Evolutionary conservation across 2,329 filamentous ascomycete genomes (phyloP).

Genomic region (Neobulgaria alba): DNA sequence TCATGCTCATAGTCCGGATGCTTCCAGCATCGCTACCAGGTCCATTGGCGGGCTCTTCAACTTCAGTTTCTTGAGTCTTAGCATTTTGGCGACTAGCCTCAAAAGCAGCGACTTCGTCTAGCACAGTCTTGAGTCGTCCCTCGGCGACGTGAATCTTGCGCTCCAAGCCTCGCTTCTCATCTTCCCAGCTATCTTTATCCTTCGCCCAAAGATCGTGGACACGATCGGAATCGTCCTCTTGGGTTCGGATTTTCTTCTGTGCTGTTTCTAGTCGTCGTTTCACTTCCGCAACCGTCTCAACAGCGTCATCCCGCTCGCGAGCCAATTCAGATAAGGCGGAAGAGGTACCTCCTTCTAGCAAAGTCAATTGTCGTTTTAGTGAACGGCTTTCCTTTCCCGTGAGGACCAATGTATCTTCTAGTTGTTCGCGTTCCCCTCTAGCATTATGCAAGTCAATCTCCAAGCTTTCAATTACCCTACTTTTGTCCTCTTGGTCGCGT

Average conservation of each 20-base stretch:
- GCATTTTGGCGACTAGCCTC: constrained; percentile 45
- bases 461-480: constrained; percentile 75
- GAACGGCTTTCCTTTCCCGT: constrained; percentile 70
- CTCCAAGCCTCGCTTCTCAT: constrained; percentile 73
- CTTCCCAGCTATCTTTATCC: constrained; percentile 79
- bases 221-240: constrained; percentile 76
- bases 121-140: constrained; percentile 69
- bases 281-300: constrained; percentile 62
- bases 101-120: constrained; percentile 75
- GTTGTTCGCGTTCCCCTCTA: constrained; percentile 64
- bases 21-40: constrained; percentile 62
- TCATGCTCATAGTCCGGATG: constrained; percentile 63
- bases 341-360: constrained; percentile 80
- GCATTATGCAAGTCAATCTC: constrained; percentile 65
- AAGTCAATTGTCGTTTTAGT: constrained; percentile 74
- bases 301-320: constrained; percentile 76
- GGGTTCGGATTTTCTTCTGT: constrained; percentile 67
- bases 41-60: constrained; percentile 47
- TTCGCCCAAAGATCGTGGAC: constrained; percentile 73
- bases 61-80: constrained; percentile 45
- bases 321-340: constrained; percentile 78
- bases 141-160: constrained; percentile 86
- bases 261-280: constrained; percentile 67
- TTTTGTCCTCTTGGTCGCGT: constrained; percentile 84
- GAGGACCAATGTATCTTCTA: constrained; percentile 53